These are phyloP conservation scores for Basidiobolus meristosporus DNA, from an alignment of 371 early-diverging fungal genomes.

Conservation along the genomic window DNA sequence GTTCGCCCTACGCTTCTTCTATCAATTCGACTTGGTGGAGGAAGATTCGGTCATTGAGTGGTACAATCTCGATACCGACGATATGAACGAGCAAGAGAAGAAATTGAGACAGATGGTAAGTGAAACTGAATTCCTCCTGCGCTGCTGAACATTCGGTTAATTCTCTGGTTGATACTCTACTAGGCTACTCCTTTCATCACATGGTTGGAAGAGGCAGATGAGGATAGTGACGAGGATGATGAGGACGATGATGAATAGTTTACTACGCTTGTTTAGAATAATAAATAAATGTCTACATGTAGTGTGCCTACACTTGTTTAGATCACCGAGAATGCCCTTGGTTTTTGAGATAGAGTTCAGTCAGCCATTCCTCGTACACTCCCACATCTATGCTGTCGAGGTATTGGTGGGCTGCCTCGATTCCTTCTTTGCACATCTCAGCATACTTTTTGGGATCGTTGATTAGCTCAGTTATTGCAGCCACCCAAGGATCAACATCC, in stretches of 20 bases:
- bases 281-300: too few relatives aligned
- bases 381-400: too few relatives aligned
- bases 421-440: too few relatives aligned
- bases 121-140: slow-evolving; percentile 1
- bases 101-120: slow-evolving; percentile 5
- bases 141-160: background rate
- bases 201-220: slow-evolving; percentile 48
- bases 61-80: slow-evolving; percentile 23
- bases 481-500: slow-evolving; percentile 1
- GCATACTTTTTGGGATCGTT: too few relatives aligned
- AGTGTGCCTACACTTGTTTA: too few relatives aligned
- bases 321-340: too few relatives aligned
- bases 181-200: slow-evolving; percentile 30
- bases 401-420: too few relatives aligned
- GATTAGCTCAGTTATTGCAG: background rate
- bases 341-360: too few relatives aligned
- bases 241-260: slow-evolving; percentile 4
- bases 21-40: slow-evolving; percentile 65
- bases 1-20: slow-evolving; percentile 40
- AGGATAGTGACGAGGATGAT: slow-evolving; percentile 30
- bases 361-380: too few relatives aligned
- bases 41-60: slow-evolving; percentile 69
- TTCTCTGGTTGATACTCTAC: too few relatives aligned
- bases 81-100: slow-evolving; percentile 1
- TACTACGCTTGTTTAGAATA: too few relatives aligned